phyloP scores from a whole-genome alignment of 2,329 filamentous ascomycete species.

The Colletotrichum sojae region DNA sequence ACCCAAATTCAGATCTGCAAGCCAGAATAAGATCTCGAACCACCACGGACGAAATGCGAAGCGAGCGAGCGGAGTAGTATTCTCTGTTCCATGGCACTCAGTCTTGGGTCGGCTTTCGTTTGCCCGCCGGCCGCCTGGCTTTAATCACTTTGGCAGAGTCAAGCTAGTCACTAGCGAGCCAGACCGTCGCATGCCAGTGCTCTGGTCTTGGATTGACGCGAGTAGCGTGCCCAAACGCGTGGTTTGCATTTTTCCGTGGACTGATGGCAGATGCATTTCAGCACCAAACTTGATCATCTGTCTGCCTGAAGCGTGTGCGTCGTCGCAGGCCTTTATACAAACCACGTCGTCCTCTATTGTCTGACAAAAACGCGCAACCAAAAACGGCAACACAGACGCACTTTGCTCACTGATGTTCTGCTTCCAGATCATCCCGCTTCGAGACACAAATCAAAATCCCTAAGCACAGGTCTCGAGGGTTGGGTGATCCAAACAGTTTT shows the following conservation, averaged over 20 bases:
- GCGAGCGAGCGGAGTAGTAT: conserved; percentile 10
- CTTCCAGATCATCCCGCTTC: background rate
- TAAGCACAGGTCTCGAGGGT: background rate
- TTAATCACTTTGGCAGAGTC: background rate
- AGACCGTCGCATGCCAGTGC: conserved; percentile 15
- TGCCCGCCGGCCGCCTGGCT: conserved; percentile 2
- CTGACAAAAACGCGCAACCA: background rate
- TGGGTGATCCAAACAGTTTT: background rate
- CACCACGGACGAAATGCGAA: background rate
- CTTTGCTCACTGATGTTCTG: background rate
- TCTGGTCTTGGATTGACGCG: background rate
- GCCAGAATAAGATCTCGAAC: background rate
- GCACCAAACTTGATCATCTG: background rate
- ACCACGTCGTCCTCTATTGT: background rate
- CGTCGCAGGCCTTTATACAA: background rate
- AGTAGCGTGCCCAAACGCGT: background rate
- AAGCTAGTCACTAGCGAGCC: conserved; percentile 9
- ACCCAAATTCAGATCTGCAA: conserved; percentile 16
- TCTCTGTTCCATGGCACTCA: background rate
- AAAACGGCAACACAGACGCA: background rate
- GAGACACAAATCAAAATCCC: background rate
- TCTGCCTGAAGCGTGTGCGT: background rate
- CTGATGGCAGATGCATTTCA: conserved; percentile 8
- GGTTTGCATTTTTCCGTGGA: conserved; percentile 13
- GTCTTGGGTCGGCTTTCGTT: conserved; percentile 2